Evolutionary conservation across 345 rosid genomes (phyloP), one percentile per base, ranked within the genome.

Genomic region (Aquilaria sinensis): DNA sequence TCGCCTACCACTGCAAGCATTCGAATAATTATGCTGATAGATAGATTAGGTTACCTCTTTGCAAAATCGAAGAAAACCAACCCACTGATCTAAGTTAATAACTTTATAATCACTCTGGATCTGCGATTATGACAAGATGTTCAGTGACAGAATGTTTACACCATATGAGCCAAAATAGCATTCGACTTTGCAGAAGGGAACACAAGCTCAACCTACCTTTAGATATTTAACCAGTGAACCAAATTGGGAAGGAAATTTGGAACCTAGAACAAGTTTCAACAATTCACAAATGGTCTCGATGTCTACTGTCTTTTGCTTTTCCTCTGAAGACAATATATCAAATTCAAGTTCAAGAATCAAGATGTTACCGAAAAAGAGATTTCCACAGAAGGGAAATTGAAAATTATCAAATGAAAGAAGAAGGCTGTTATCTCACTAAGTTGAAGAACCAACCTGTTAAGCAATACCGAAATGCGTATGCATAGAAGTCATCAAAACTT

Each of bases 51-150:
- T 66, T 61, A 83, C 88, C 78, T 83, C 88, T 50, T 66, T 53
- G 72, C 75, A 83, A 67, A 83, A 83, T 23, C 81, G 88, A 55
- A 80, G 71, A 72, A 83, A 62, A 58, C 64, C 62, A 59, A 62
- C 50, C 88, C 88, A 83, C 49, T 83, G 88, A 57, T 83, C 85
- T 61, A 56, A 13, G 81, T 78, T 83, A 70, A 83, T 74, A 52
- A 72, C 83, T 70, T 76, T 78, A 70, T 78, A 83, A 45, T 83
- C 83, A 51, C 57, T 80, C 57, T 83, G 88, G 52, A 74, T 65
- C 88, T 83, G 75, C 50, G 31, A 63, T 8, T 5, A 57, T 41
- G 10, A 15, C 49, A 51, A 10, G 12, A 31, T 48, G 29, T 32
- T 43, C 13, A 7, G 7, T 37, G 5, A 37, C 50, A 68, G 31